Conservation (phyloP, 345 rosid genomes). For the Erucastrum elatum region DNA sequence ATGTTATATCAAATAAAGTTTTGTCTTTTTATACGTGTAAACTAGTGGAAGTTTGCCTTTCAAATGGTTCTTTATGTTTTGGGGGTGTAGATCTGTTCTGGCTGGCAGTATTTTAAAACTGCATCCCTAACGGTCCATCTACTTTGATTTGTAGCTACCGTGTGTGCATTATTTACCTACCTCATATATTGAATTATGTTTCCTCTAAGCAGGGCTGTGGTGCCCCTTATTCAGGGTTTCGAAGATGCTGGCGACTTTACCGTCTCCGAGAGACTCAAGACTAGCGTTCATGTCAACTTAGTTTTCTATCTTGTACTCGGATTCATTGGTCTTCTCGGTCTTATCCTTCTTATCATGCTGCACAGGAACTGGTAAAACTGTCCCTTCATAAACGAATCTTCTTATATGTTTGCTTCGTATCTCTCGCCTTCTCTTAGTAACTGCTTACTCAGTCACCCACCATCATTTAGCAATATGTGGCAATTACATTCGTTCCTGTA, state of each 20-base stretch:
- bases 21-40: background rate
- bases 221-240: conserved; percentile 98
- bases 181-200: conserved; percentile 51
- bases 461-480: no score
- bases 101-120: background rate
- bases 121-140: background rate
- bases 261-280: conserved; percentile 80
- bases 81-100: background rate
- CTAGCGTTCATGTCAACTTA: conserved; percentile 88
- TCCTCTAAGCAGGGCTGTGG: conserved; percentile 96
- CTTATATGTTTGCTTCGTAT: background rate
- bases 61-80: background rate
- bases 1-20: background rate
- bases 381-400: conserved; percentile 14
- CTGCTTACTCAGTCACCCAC: background rate
- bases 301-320: conserved; percentile 91
- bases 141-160: conserved; percentile 30
- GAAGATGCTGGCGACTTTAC: conserved; percentile 99
- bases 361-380: conserved; percentile 49
- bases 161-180: conserved; percentile 43
- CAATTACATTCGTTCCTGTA: background rate
- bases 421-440: background rate
- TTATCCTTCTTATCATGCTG: conserved; percentile 85
- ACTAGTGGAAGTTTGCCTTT: background rate
- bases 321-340: conserved; percentile 81